These are phyloP conservation scores for Diaporthe ampelina DNA, from an alignment of 2,329 filamentous ascomycete species.

Conservation along the genomic window DNA sequence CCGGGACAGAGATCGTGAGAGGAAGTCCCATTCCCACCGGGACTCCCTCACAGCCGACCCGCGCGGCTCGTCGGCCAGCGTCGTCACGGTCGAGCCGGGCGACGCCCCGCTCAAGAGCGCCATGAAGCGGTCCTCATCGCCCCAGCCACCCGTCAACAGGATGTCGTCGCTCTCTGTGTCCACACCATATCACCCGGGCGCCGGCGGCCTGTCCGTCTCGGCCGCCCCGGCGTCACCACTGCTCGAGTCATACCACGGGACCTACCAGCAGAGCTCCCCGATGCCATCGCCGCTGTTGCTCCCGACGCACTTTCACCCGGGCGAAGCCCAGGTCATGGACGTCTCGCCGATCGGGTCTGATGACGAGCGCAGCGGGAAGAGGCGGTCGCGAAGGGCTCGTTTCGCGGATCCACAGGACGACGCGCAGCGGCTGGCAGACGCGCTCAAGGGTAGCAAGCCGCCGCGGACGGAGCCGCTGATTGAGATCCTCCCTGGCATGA, in stretches of 20 bases:
- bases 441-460: conserved; percentile 75
- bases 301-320: conserved; percentile 62
- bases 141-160: conserved; percentile 62
- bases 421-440: conserved; percentile 80
- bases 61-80: conserved; percentile 54
- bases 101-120: conserved; percentile 50
- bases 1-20: conserved; percentile 35
- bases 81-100: conserved; percentile 59
- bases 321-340: conserved; percentile 64
- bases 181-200: conserved; percentile 56
- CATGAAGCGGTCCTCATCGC: conserved; percentile 59
- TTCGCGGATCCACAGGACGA: conserved; percentile 89
- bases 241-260: conserved; percentile 92
- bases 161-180: conserved; percentile 68
- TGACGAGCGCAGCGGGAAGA: conserved; percentile 58
- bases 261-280: conserved; percentile 93
- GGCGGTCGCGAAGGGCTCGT: conserved; percentile 72
- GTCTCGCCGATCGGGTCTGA: conserved; percentile 68
- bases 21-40: conserved; percentile 41
- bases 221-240: conserved; percentile 84
- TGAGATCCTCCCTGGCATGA: conserved; percentile 85
- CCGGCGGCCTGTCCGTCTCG: conserved; percentile 54
- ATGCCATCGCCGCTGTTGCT: conserved; percentile 87
- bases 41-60: conserved; percentile 55
- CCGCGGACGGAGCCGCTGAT: conserved; percentile 81